Evolutionary conservation across 164 flowering plant species (phyloP), one percentile per base, ranked within the genome.

Genomic region (Piper betle): DNA sequence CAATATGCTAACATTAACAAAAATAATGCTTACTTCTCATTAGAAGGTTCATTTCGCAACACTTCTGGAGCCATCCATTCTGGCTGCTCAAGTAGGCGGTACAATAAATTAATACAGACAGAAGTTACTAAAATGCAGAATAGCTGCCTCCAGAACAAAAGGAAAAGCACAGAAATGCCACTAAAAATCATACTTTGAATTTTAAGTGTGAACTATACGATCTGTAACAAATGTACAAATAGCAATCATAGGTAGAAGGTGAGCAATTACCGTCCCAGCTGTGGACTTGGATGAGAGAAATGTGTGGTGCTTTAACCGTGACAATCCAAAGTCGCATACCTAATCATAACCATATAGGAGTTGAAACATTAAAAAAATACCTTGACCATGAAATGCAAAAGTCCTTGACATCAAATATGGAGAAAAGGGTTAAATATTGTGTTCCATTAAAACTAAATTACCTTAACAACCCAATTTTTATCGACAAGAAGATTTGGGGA

Each of bases 1-100:
- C 50, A 2, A 15, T 53, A 46, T 12, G 39, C 15, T 13, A 62
- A 4, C 39, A 52, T 19, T 10, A 39, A 55, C 53, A 10, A 57
- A 58, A 39, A 46, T 62, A 61, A 39, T 37, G 79, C 98, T 85
- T 73, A 94, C 99, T 94, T 94, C 73, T 94, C 99, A 77, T 85
- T 86, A 64, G 97, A 87, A 57, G 81, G 91, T 73, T 94, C 99
- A 71, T 94, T 94, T 70, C 95, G 78, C 57, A 94, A 63, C 68
- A 94, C 93, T 80, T 94, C 99, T 20, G 99, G 99, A 53, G 99
- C 99, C 97, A 90, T 94, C 99, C 99, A 94, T 62, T 90, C 99
- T 17, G 99, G 91, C 99, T 94, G 95, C 79, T 40, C 9, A 19
- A 25, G 43, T 19, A 60, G 3, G 50, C 53, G 43, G n/a, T 39